phyloP scores from a whole-genome alignment of 2,329 filamentous ascomycete species.

The Xylaria sp. region DNA sequence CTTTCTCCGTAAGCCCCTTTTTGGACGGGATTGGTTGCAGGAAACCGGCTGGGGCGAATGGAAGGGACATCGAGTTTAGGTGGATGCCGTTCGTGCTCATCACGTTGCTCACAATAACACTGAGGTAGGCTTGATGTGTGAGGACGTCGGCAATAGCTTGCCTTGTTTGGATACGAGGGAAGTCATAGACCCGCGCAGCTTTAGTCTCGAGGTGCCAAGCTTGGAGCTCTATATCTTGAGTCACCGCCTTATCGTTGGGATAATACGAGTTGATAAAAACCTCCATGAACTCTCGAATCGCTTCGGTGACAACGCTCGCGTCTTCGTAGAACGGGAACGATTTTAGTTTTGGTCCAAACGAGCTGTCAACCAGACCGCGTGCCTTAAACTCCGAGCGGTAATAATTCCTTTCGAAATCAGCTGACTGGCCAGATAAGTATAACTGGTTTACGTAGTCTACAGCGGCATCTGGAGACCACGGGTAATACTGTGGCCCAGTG shows the following conservation, averaged over 20 bases:
- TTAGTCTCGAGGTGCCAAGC: conserved; percentile 56
- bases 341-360: conserved; percentile 51
- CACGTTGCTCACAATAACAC: conserved; percentile 53
- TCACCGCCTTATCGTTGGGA: conserved; percentile 45
- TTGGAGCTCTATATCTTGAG: conserved; percentile 54
- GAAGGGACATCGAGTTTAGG: conserved; percentile 50
- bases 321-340: conserved; percentile 58
- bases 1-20: conserved; percentile 51
- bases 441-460: conserved; percentile 39
- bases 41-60: conserved; percentile 54
- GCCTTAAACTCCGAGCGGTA: conserved; percentile 28
- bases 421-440: conserved; percentile 22
- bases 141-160: conserved; percentile 53
- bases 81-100: conserved; percentile 55
- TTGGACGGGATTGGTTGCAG: conserved; percentile 51
- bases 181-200: conserved; percentile 52
- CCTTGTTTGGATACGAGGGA: conserved; percentile 46
- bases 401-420: conserved; percentile 24
- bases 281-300: conserved; percentile 52
- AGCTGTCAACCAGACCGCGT: conserved; percentile 54
- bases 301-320: conserved; percentile 49
- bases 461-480: conserved; percentile 45
- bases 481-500: conserved; percentile 46
- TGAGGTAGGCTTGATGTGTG: conserved; percentile 53
- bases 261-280: conserved; percentile 58